These are phyloP conservation scores for Phytophthora ramorum DNA, from an alignment of 352 stramenopile species.

Conservation along the genomic window DNA sequence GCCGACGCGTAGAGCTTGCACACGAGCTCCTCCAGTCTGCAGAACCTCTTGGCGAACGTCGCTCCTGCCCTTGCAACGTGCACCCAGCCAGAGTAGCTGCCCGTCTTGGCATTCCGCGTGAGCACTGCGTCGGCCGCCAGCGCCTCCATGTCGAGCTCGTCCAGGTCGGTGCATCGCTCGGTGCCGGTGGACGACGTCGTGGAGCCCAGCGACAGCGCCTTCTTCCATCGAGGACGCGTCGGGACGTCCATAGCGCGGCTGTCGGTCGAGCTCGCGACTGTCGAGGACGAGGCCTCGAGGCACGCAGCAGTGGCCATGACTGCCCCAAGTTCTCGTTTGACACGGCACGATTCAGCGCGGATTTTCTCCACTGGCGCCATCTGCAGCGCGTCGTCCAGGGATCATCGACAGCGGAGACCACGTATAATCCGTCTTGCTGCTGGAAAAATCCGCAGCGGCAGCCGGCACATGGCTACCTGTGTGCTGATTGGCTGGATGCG, in stretches of 20 bases:
- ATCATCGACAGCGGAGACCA: neutral
- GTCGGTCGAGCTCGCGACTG: conserved; percentile 20
- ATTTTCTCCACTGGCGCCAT: conserved; percentile 24
- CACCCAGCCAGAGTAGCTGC: conserved; percentile 48
- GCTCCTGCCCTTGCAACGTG: conserved; percentile 31
- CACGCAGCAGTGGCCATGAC: conserved; percentile 1
- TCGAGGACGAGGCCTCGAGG: conserved; percentile 25
- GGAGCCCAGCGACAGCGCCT: conserved; percentile 35
- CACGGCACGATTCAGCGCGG: conserved; percentile 10
- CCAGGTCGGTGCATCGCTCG: conserved; percentile 37
- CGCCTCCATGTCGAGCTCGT: conserved; percentile 37
- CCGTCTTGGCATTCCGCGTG: conserved; percentile 24
- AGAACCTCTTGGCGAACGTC: conserved; percentile 44
- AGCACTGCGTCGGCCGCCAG: conserved; percentile 24
- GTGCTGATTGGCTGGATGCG: conserved; percentile 14
- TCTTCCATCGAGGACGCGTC: conserved; percentile 32
- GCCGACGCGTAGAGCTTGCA: conserved; percentile 47
- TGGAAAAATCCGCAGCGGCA: neutral
- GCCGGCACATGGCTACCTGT: neutral
- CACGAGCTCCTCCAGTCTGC: conserved; percentile 48
- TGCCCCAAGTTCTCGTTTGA: conserved; percentile 4
- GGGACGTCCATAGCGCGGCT: conserved; percentile 19
- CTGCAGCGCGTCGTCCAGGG: conserved; percentile 4
- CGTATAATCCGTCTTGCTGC: no score
- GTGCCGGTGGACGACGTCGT: conserved; percentile 21